Base-by-base conservation (phyloP, 2,329 filamentous ascomycete species). In the Zymoseptoria brevis region DNA sequence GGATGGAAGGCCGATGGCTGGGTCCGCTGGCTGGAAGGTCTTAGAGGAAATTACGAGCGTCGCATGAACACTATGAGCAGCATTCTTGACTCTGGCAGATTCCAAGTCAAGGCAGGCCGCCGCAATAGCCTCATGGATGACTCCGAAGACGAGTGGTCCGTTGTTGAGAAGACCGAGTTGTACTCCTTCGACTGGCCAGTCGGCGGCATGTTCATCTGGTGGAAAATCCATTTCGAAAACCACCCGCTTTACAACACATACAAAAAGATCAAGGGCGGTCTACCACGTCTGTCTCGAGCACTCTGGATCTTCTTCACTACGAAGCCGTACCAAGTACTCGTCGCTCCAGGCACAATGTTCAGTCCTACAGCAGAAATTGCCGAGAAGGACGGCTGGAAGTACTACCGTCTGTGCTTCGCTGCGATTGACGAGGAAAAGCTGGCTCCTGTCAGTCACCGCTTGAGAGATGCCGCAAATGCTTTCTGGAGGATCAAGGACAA, bases 181-280 rank as follows among this genome's bases (percentile, higher is more conserved):
- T 89, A 87, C 73, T 83, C 86, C 52, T 96, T 95, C 70, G 75
- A 82, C 66, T 90, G 88, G 81, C 91, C 92, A 0, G 83, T 88
- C 26, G 92, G 87, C 41, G 92, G 92, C 70, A 96, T 96, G 91
- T 96, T 96, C 73, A 75, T 95, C 58, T 96, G 92, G 92, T 68
- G 96, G 3, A 81, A 83, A 58, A 75, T 94, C 61, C 80, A 85
- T 70, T 87, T 91, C 67, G 82, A 87, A 57, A 77, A 79, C 1
- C 91, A 96, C 70, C 89, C 90, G 11, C 79, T 96, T 13, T 86
- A 79, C 71, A 72, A 73, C 24, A 71, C 76, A 50, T 73, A 83
- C 45, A 75, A 88, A 19, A 66, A 64, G 8, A 56, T 65, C 11
- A 45, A 60, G 19, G 57, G 55, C 50, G 75, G 81, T 54, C 79